Conservation (phyloP, 176 grass and related monocot species). For the Aegilops speltoides region DNA sequence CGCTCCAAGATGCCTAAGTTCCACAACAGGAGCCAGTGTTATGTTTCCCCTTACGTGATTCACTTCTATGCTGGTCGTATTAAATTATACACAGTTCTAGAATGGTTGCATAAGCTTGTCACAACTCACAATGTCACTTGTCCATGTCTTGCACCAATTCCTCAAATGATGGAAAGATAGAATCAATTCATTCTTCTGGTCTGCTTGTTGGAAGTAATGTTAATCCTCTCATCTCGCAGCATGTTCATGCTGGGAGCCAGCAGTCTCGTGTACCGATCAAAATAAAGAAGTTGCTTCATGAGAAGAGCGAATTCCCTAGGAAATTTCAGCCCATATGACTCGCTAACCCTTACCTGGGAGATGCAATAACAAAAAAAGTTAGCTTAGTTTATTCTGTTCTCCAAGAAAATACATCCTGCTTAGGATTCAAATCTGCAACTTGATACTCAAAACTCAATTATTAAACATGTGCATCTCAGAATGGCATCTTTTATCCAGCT, state of each 20-base stretch:
- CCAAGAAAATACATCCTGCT: background rate
- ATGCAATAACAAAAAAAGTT: constrained; percentile 24
- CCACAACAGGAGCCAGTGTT: background rate
- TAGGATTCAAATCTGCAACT: background rate
- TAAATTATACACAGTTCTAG: background rate
- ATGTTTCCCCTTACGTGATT: background rate
- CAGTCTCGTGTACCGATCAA: constrained; percentile 75
- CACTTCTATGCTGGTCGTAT: background rate
- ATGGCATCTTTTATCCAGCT: background rate
- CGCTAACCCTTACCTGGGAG: constrained; percentile 89
- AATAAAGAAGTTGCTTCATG: constrained; percentile 93
- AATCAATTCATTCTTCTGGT: constrained; percentile 40
- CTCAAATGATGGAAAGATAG: background rate
- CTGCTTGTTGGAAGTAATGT: constrained; percentile 53
- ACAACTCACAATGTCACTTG: background rate
- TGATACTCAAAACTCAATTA: constrained; percentile 6
- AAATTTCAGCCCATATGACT: constrained; percentile 92
- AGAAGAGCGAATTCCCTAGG: constrained; percentile 93
- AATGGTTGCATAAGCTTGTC: background rate
- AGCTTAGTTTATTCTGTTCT: constrained; percentile 6
- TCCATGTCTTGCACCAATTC: background rate
- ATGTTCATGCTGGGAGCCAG: constrained; percentile 95
- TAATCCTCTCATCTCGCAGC: constrained; percentile 85
- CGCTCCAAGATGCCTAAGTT: background rate
- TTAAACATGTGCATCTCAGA: background rate